A percentile compares a stretch with the other conserved stretches of the same genome.
Conservation (phyloP, 192 early-diverging fungal species). For the Entophlyctis helioformis region DNA sequence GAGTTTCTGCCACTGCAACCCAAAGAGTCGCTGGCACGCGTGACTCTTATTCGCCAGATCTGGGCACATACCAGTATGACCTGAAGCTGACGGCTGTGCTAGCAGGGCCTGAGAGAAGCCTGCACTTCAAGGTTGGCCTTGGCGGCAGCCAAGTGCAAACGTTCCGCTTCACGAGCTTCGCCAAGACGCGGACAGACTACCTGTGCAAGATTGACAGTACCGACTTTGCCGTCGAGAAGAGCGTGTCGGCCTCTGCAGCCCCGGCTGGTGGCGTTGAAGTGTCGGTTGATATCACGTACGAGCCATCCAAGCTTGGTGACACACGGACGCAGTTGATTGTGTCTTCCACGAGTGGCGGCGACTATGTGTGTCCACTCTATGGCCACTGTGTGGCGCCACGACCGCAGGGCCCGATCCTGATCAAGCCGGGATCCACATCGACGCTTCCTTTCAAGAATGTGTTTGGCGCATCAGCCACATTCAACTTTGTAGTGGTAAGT, state of each 20-base stretch:
- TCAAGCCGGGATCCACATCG: slow-evolving; percentile 31
- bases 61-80: slow-evolving; percentile 45
- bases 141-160: slow-evolving; percentile 40
- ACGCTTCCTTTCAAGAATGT: slow-evolving; percentile 49
- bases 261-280: slow-evolving; percentile 34
- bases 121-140: slow-evolving; percentile 48
- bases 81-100: slow-evolving; percentile 25
- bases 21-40: slow-evolving; percentile 26
- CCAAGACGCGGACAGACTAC: slow-evolving; percentile 45
- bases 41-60: slow-evolving; percentile 29
- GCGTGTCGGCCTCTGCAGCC: slow-evolving; percentile 27
- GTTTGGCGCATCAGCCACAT: slow-evolving; percentile 30
- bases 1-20: slow-evolving; percentile 45
- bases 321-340: slow-evolving; percentile 32
- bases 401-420: slow-evolving; percentile 47
- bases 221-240: slow-evolving; percentile 45
- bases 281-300: slow-evolving; percentile 38
- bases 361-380: slow-evolving; percentile 42
- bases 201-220: slow-evolving; percentile 33
- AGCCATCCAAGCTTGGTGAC: slow-evolving; percentile 51
- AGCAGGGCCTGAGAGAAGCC: slow-evolving; percentile 27
- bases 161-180: slow-evolving; percentile 40
- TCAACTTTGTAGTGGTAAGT: slow-evolving; percentile 35
- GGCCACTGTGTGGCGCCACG: slow-evolving; percentile 40
- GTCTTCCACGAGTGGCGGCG: slow-evolving; percentile 37